Evolutionary conservation across 108 stramenopile species (phyloP), one percentile per base, ranked within the genome.

Genomic region (Discostella stelligeroides): DNA sequence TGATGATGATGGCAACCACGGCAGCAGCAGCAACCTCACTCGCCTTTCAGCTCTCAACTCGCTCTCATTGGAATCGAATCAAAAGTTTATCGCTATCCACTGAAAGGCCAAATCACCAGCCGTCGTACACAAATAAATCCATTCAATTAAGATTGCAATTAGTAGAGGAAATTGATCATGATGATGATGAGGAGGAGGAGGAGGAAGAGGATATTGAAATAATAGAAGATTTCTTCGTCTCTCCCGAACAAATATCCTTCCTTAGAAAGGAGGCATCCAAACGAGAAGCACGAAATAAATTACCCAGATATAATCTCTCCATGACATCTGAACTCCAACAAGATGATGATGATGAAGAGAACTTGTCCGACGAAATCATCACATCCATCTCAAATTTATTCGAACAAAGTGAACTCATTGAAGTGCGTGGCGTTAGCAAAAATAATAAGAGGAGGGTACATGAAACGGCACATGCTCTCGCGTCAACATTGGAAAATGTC

Each of bases 241-340:
- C 72, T 30, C 29, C 56, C 41, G 72, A 76, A 43, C 80, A 81
- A 64, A 81, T 81, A 29, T 11, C 38, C 30, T 60, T 63, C 39
- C 70, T 81, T 17, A 61, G 80, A 8, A 81, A 81, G 39, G 80
- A 81, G 60, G 71, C 72, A 59, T 29, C 37, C 60, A 81, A 76
- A 64, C 74, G 80, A 3, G 70, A 76, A 58, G 29, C 57, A 25
- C 41, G 21, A 15, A 76, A 66, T 21, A 62, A 41, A 14, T 25
- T 81, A 34, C 64, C 57, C 17, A 73, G 49, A 60, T 60, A 40
- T 63, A 66, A 21, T 14, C 49, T 76, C 34, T 34, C 34, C n/a
- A n/a, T n/a, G 34, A 34, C 34, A 34, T 34, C 34, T 3, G n/a
- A n/a, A 46, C 79, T 49, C 7, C 29, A 28, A 18, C 60, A 81